Conservation (phyloP, 805 yeast species). For the Yueomyces sp. region DNA sequence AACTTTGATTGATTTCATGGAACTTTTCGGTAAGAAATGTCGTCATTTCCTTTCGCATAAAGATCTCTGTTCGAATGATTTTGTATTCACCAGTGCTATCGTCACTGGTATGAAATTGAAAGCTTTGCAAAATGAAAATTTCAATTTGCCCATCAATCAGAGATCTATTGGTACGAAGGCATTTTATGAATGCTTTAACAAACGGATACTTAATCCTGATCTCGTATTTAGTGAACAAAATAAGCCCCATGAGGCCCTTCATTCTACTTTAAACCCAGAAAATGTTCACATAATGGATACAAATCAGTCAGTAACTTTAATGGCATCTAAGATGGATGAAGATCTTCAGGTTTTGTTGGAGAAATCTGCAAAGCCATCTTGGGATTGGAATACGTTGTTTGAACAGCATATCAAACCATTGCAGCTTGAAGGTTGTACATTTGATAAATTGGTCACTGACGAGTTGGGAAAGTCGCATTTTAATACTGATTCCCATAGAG, state of each 20-base stretch:
- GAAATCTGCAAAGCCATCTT: neutral
- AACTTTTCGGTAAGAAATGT: conserved; percentile 29
- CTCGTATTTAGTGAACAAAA: conserved; percentile 1
- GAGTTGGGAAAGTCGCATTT: conserved; percentile 21
- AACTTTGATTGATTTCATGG: conserved; percentile 36
- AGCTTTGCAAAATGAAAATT: conserved; percentile 31
- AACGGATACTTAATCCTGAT: neutral
- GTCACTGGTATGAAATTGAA: conserved; percentile 42
- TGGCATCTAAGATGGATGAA: conserved; percentile 12
- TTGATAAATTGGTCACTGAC: conserved; percentile 15
- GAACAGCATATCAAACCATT: conserved; percentile 17
- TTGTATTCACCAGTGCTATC: conserved; percentile 47
- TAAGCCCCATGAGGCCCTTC: neutral
- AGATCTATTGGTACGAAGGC: conserved; percentile 15
- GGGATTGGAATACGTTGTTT: conserved; percentile 16
- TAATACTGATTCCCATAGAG: conserved; percentile 17
- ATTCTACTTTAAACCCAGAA: conserved; percentile 5
- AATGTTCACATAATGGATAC: conserved; percentile 16
- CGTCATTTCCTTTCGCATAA: conserved; percentile 68
- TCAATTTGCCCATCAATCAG: conserved; percentile 26
- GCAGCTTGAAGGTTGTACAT: conserved; percentile 10
- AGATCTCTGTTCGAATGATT: conserved; percentile 42
- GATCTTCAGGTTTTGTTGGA: neutral
- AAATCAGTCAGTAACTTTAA: conserved; percentile 8
- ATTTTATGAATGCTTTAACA: conserved; percentile 21